A percentile compares a stretch with the other conserved stretches of the same genome.
These are phyloP conservation scores for Stromatinia cepivora DNA, from an alignment of 2,329 filamentous ascomycete species.

Conservation along the genomic window DNA sequence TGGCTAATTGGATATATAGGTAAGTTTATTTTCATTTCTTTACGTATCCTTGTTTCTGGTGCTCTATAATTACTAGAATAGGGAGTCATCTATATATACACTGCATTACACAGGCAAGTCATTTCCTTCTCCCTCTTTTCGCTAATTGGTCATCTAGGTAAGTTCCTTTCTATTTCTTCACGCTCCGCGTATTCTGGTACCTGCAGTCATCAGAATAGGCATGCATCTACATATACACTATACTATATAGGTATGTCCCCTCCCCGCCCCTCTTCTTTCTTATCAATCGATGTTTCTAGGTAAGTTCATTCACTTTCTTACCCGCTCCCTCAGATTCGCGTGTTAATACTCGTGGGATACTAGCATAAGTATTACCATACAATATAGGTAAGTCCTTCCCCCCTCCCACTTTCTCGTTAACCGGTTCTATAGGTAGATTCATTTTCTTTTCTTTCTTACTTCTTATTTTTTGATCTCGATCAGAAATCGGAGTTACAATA, in stretches of 20 bases:
- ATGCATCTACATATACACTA: not conserved
- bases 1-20: too few species aligned
- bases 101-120: not conserved
- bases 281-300: too few species aligned
- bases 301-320: too few species aligned
- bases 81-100: not conserved
- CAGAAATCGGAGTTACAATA: not conserved
- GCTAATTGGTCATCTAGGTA: not conserved
- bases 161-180: not conserved
- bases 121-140: not conserved
- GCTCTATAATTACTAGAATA: too few species aligned
- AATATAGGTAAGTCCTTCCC: not conserved
- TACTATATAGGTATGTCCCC: not conserved
- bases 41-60: too few species aligned
- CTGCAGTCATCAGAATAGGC: not conserved
- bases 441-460: not conserved
- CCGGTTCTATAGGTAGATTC: not conserved
- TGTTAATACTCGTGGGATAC: too few species aligned
- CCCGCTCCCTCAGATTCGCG: too few species aligned
- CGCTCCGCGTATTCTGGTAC: not conserved
- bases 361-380: not conserved
- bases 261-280: not conserved
- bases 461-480: not conserved
- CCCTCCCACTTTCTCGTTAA: not conserved
- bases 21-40: not conserved